These are phyloP conservation scores for Camelina hispida DNA, from an alignment of 345 rosid genomes.

Conservation along the genomic window DNA sequence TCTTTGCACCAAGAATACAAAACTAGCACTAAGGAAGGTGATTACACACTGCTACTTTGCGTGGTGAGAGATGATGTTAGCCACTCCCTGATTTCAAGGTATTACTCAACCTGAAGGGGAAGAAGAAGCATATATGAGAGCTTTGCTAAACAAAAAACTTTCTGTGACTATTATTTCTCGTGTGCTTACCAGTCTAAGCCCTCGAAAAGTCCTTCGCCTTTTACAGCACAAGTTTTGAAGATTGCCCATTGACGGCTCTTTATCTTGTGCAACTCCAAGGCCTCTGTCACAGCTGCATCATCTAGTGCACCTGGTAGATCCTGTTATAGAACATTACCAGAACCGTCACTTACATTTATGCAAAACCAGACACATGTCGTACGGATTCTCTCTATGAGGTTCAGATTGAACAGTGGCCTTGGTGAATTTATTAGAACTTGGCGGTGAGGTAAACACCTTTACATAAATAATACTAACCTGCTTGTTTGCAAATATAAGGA, in stretches of 20 bases:
- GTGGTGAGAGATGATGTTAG: conserved; percentile 9
- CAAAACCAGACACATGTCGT: not conserved
- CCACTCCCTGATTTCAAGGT: conserved; percentile 37
- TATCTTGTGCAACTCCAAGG: conserved; percentile 60
- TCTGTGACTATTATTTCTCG: not conserved
- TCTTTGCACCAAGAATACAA: conserved; percentile 10
- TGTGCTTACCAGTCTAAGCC: conserved; percentile 58
- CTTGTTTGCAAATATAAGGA: conserved; percentile 65
- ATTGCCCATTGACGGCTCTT: conserved; percentile 62
- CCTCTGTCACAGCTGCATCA: conserved; percentile 56
- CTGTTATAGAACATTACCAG: conserved; percentile 1
- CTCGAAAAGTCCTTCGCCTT: conserved; percentile 62
- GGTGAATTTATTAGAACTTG: not conserved
- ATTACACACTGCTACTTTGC: conserved; percentile 21
- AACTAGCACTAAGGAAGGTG: conserved; percentile 16
- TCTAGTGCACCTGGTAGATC: conserved; percentile 66
- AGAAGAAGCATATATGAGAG: not conserved
- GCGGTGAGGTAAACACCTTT: not conserved
- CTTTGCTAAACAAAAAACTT: not conserved
- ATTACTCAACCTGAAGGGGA: conserved; percentile 33
- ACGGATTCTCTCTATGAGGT: not conserved
- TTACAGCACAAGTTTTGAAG: conserved; percentile 60
- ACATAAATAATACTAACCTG: conserved; percentile 49
- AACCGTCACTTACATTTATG: not conserved
- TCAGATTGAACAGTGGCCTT: not conserved